Evolutionary conservation across 2,329 filamentous ascomycete species (phyloP).

Genomic region (Sporothrix pallida): DNA sequence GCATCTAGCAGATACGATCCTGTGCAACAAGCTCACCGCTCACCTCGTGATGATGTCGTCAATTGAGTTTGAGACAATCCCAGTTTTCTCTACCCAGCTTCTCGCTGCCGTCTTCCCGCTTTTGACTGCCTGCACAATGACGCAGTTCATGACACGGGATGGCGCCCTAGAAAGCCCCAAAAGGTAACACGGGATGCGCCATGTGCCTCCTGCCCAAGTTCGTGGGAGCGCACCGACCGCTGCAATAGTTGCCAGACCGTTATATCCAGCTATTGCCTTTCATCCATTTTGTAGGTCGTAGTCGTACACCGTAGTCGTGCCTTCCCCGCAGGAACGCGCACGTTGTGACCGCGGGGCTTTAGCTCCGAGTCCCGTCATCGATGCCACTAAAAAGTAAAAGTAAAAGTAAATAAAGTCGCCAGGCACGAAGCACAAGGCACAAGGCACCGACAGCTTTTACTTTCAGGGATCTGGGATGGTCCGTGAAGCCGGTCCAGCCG

Average conservation of each 20-base stretch:
- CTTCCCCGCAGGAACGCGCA: neutral
- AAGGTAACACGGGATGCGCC: constrained; percentile 3
- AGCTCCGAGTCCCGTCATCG: constrained; percentile 22
- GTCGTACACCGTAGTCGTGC: neutral
- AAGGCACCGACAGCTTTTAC: neutral
- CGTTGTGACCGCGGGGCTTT: constrained; percentile 7
- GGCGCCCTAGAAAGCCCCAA: neutral
- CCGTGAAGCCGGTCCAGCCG: neutral
- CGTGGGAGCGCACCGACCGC: neutral
- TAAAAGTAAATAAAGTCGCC: neutral
- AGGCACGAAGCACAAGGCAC: neutral
- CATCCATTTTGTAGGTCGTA: neutral
- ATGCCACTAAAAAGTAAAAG: neutral
- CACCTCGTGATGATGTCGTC: neutral
- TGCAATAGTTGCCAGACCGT: neutral
- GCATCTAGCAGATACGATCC: neutral
- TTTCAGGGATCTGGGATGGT: neutral
- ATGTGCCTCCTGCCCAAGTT: neutral
- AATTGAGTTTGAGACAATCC: neutral
- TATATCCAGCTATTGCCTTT: neutral
- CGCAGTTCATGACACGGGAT: constrained; percentile 14
- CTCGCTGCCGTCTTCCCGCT: neutral
- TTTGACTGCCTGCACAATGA: constrained; percentile 17
- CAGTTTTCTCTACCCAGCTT: neutral
- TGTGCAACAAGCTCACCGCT: neutral